phyloP scores from a whole-genome alignment of 768 basidiomycete species.

The Kwoniella heveanensis region DNA sequence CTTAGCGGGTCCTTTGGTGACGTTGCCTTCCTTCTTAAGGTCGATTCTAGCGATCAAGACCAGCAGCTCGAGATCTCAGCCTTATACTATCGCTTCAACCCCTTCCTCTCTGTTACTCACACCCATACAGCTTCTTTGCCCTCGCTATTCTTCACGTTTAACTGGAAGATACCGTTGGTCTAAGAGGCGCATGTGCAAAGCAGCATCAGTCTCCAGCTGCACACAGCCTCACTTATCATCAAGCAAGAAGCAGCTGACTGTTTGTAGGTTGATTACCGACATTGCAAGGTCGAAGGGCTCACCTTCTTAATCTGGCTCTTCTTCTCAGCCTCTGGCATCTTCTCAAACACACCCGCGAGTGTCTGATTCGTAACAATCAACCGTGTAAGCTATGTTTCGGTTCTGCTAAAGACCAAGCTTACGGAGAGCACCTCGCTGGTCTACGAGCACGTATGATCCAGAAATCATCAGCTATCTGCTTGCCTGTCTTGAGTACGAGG shows the following conservation, averaged over 20 bases:
- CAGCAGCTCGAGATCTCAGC: background rate
- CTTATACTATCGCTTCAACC: too few relatives aligned
- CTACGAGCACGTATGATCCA: constrained; percentile 14
- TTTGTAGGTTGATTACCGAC: too few relatives aligned
- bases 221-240: too few relatives aligned
- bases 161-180: constrained; percentile 87
- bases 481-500: background rate
- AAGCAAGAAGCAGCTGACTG: too few relatives aligned
- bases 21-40: constrained; percentile 66
- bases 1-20: constrained; percentile 48
- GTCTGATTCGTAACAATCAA: constrained; percentile 22
- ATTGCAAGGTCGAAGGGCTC: too few relatives aligned
- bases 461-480: background rate
- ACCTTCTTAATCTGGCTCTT: constrained; percentile 56
- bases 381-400: too few relatives aligned
- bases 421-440: constrained; percentile 45
- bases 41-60: constrained; percentile 66
- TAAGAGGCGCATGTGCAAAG: constrained; percentile 45
- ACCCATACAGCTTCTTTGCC: constrained; percentile 56
- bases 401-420: constrained; percentile 3
- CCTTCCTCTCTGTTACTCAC: constrained; percentile 30
- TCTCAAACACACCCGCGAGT: constrained; percentile 46
- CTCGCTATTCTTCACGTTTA: constrained; percentile 72
- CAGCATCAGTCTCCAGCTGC: too few relatives aligned
- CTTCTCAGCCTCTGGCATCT: constrained; percentile 54